Percentiles rank a stretch among this genome's conserved stretches.
Conservation (phyloP, 805 yeast species). For the Ogataea haglerorum region DNA sequence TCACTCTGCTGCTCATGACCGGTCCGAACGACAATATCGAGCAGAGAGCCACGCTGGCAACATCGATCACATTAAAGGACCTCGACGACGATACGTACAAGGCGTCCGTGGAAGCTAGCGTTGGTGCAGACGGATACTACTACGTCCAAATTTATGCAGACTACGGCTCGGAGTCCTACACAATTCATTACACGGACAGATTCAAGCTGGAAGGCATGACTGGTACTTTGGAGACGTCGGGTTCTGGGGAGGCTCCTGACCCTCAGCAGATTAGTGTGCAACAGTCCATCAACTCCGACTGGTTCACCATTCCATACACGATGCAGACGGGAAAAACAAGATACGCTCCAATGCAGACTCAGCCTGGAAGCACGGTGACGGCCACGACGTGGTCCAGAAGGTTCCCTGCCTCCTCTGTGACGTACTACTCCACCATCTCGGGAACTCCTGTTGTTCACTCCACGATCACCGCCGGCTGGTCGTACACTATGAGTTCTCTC, state of each 20-base stretch:
- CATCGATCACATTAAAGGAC: slow-evolving; percentile 28
- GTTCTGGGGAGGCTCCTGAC: slow-evolving; percentile 44
- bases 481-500: slow-evolving; percentile 59
- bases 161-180: slow-evolving; percentile 32
- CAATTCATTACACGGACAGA: slow-evolving; percentile 67
- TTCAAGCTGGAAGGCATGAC: slow-evolving; percentile 68
- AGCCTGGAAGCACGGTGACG: slow-evolving; percentile 73
- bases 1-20: slow-evolving; percentile 60
- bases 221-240: slow-evolving; percentile 55
- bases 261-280: slow-evolving; percentile 37
- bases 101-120: slow-evolving; percentile 40
- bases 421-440: slow-evolving; percentile 49
- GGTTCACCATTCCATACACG: slow-evolving; percentile 70
- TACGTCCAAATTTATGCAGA: slow-evolving; percentile 65
- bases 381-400: slow-evolving; percentile 61
- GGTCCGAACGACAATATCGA: slow-evolving; percentile 55
- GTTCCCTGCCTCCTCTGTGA: slow-evolving; percentile 65
- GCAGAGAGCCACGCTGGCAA: slow-evolving; percentile 34
- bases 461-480: slow-evolving; percentile 85
- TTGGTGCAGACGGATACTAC: slow-evolving; percentile 63
- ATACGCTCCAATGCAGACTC: slow-evolving; percentile 91
- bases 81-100: slow-evolving; percentile 37
- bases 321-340: slow-evolving; percentile 74
- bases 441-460: slow-evolving; percentile 47
- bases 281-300: slow-evolving; percentile 39